A percentile compares a stretch with the other conserved stretches of the same genome.
phyloP scores from a whole-genome alignment of 306 rosid genomes.

The Vigna trinervia region DNA sequence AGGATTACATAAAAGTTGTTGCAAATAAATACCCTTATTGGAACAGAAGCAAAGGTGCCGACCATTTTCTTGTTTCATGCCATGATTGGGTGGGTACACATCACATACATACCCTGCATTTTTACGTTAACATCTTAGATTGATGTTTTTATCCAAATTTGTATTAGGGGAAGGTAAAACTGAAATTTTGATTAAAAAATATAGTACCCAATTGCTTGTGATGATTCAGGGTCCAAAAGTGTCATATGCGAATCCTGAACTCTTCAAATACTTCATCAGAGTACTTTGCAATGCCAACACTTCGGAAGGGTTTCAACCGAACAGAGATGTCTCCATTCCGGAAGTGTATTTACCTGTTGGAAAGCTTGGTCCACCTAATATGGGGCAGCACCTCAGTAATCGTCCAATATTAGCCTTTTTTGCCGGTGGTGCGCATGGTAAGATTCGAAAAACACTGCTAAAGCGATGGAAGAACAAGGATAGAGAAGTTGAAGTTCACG shows the following conservation, averaged over 20 bases:
- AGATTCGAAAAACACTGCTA: constrained; percentile 54
- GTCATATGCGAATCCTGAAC: constrained; percentile 59
- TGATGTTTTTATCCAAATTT: too few species aligned
- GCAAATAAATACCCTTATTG: constrained; percentile 55
- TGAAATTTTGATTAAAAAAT: too few species aligned
- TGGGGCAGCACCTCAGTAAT: constrained; percentile 41
- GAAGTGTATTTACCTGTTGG: constrained; percentile 65
- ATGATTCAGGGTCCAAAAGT: constrained; percentile 66
- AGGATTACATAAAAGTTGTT: constrained; percentile 51
- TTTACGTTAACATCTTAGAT: too few species aligned
- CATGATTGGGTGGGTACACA: constrained; percentile 67
- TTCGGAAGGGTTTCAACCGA: constrained; percentile 69
- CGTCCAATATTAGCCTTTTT: constrained; percentile 68
- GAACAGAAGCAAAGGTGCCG: constrained; percentile 73
- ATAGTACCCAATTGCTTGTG: background rate
- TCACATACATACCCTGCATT: too few species aligned
- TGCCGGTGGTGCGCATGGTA: constrained; percentile 74
- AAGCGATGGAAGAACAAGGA: constrained; percentile 75
- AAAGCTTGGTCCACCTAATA: constrained; percentile 52
- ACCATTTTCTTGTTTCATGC: constrained; percentile 69
- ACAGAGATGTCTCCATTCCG: constrained; percentile 70
- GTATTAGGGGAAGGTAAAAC: too few species aligned
- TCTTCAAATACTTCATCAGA: constrained; percentile 64
- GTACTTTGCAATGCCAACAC: constrained; percentile 82
- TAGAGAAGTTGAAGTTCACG: constrained; percentile 66